phyloP scores from a whole-genome alignment of 371 early-diverging fungal species.

The Umbelopsis sp. region DNA sequence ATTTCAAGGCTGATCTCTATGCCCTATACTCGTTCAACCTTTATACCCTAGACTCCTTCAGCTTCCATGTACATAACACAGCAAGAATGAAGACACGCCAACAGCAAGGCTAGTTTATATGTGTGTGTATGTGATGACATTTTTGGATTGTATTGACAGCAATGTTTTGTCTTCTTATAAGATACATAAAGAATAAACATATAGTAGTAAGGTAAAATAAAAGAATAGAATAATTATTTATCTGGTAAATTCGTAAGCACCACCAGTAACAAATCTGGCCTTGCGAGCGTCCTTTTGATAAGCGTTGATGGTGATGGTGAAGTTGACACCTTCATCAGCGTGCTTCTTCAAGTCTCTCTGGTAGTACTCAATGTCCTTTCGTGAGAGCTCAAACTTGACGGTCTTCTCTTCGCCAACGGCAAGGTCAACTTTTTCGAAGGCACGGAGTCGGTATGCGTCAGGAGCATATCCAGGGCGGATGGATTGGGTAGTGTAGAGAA shows the following conservation, averaged over 20 bases:
- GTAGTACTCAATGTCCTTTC: conserved; percentile 46
- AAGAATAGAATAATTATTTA: not conserved
- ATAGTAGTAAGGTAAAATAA: not conserved
- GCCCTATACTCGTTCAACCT: no score
- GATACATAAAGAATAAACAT: no score
- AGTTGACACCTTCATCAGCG: conserved; percentile 38
- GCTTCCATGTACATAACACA: not conserved
- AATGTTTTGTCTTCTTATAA: not conserved
- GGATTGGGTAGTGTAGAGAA: conserved; percentile 66
- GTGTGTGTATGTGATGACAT: not conserved
- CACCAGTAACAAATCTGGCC: conserved; percentile 3
- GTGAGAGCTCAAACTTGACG: conserved; percentile 48
- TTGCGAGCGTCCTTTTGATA: conserved; percentile 30
- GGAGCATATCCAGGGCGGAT: conserved; percentile 45
- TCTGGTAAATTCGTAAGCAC: conserved; percentile 7
- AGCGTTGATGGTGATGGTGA: conserved; percentile 54
- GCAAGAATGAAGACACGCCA: not conserved
- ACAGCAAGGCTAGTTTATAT: not conserved
- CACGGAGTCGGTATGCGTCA: conserved; percentile 45
- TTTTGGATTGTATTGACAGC: conserved; percentile 2
- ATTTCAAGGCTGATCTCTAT: no score
- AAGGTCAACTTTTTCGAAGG: conserved; percentile 58
- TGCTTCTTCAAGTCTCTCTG: conserved; percentile 34
- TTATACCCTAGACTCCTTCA: conserved; percentile 1
- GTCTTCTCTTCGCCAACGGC: conserved; percentile 40